Evolutionary conservation across 352 stramenopile species (phyloP), one percentile per base, ranked within the genome.

Genomic region (Globisporangium canariense): DNA sequence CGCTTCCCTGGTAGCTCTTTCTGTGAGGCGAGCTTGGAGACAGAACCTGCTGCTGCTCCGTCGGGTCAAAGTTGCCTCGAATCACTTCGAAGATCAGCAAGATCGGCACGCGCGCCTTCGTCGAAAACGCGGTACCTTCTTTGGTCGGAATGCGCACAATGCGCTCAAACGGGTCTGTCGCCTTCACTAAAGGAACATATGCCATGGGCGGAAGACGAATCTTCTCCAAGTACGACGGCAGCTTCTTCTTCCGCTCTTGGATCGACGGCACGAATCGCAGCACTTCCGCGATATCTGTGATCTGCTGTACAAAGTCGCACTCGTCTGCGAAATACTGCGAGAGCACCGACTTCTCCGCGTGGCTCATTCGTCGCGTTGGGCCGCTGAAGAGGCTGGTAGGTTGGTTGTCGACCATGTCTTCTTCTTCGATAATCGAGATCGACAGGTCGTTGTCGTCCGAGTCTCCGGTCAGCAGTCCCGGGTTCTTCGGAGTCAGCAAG

Each of bases 51-150:
- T 79, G 68, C 66, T 84, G 75, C 11, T 84, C 76, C 4, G 79
- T 75, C 13, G 71, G 64, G 36, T 88, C 88, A 60, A 81, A 73
- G 47, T 91, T 86, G 7, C 83, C 89, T 51, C 83, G 88, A 55
- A 93, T 90, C 22, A 96, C 88, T 64, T 96, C 88, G 58, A 96
- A 96, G 28, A 94, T 92, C 45, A 96, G 67, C 77, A 96, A 78
- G 64, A 94, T 94, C 28, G 86, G 88, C 28, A 94, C 88, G 22
- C 88, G 86, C 18, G 84, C 85, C 58, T 96, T 94, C 9, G 88
- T 96, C 13, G 86, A 94, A 55, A 96, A 96, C 0, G 85, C 88
- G 2, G 88, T 94, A 40, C 88, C 88, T 85, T 96, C 88, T 43
- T 91, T 93, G 1, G 79, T 83, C 6, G 86, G 86, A 61, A 97